Conservation (phyloP, 805 yeast species). For the Yarrowia sp. region DNA sequence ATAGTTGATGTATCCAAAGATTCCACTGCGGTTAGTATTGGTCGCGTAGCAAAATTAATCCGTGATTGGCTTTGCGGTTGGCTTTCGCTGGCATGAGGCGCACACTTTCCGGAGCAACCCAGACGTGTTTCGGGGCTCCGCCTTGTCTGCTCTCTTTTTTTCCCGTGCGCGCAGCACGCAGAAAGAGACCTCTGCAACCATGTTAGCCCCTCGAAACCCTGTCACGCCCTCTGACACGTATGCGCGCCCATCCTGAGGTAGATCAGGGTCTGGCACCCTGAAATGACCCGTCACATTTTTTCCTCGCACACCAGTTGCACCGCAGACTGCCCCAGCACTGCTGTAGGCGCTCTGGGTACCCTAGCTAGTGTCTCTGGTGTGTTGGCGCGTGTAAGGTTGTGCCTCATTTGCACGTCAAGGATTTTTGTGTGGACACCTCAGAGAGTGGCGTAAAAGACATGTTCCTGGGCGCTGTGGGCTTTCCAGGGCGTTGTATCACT, state of each 20-base stretch:
- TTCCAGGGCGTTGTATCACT: not conserved
- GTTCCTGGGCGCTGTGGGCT: no score
- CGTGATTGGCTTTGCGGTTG: not conserved
- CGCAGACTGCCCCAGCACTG: no score
- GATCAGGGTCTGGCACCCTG: not conserved
- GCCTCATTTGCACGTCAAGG: not conserved
- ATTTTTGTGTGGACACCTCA: not conserved
- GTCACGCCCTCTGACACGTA: constrained; percentile 11
- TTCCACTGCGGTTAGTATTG: constrained; percentile 60
- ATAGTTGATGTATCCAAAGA: constrained; percentile 96
- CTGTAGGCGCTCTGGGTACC: no score
- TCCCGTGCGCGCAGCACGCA: not conserved
- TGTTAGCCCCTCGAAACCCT: constrained; percentile 11
- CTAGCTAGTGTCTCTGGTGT: not conserved
- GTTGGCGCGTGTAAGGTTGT: not conserved
- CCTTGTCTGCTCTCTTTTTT: not conserved
- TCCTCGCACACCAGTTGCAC: not conserved
- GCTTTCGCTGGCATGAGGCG: not conserved
- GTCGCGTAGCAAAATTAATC: no score
- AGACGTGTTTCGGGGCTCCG: not conserved
- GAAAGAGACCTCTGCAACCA: constrained; percentile 4
- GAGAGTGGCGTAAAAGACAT: not conserved
- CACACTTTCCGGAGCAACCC: not conserved
- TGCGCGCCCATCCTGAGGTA: no score
- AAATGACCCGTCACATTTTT: not conserved